Percentiles rank a stretch among this genome's conserved stretches.
Conservation (phyloP, 495 filamentous ascomycete species). For the Trichocladium uniseriatum region DNA sequence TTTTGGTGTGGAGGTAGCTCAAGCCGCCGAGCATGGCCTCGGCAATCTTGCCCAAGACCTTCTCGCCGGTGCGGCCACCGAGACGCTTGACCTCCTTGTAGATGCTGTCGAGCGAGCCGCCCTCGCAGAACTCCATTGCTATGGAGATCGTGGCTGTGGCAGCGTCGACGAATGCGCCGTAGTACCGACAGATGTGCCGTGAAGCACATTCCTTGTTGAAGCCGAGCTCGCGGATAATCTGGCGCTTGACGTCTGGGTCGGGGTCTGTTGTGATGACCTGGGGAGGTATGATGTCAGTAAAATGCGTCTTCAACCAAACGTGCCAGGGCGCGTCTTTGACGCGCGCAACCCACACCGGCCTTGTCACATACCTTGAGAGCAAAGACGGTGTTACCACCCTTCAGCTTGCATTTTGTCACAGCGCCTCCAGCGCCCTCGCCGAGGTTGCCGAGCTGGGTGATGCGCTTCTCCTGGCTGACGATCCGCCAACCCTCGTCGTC, state of each 20-base stretch:
- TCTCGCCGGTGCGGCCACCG: slow-evolving; percentile 90
- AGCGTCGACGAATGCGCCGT: slow-evolving; percentile 91
- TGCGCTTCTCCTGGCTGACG: slow-evolving; percentile 77
- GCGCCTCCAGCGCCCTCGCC: slow-evolving; percentile 95
- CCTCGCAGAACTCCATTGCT: slow-evolving; percentile 98
- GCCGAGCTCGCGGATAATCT: slow-evolving; percentile 87
- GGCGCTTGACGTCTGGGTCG: slow-evolving; percentile 93
- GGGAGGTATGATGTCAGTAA: slow-evolving; percentile 17
- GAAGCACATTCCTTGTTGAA: slow-evolving; percentile 97
- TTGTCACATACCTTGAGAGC: slow-evolving; percentile 97
- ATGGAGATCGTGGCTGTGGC: slow-evolving; percentile 92
- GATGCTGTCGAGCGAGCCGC: slow-evolving; percentile 87
- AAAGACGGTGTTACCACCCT: slow-evolving; percentile 88
- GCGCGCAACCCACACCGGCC: too few species aligned
- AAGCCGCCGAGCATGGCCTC: slow-evolving; percentile 91
- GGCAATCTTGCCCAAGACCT: slow-evolving; percentile 95
- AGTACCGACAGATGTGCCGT: slow-evolving; percentile 91
- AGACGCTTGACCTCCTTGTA: slow-evolving; percentile 95
- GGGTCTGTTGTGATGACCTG: slow-evolving; percentile 97
- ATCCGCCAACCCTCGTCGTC: slow-evolving; percentile 94
- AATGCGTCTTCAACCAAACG: not conserved
- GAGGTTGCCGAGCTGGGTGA: slow-evolving; percentile 78
- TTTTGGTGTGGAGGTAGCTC: slow-evolving; percentile 90
- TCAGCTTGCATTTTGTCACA: slow-evolving; percentile 81
- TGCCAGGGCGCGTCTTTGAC: slow-evolving; percentile 8